Base-by-base conservation (phyloP, 805 yeast species). In the Candida jianshihensis region DNA sequence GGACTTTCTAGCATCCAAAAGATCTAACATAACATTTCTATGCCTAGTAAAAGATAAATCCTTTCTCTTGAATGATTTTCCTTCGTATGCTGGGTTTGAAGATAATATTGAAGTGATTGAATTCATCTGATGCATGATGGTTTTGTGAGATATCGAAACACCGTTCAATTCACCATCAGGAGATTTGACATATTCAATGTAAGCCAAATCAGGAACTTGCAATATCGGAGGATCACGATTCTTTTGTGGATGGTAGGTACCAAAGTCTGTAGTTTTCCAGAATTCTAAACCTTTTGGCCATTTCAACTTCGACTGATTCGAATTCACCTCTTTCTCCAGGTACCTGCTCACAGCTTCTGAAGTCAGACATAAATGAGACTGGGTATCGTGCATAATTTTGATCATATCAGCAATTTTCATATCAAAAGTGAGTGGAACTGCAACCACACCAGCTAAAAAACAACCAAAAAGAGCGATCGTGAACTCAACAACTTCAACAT, bases 131-230 rank as follows among this genome's bases (percentile, higher is more conserved):
- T 86, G 90, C 54, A 83, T 70, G 6, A 92, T 73, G 0, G 96
- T 88, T 40, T 86, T 68, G 56, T 92, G 97, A 18, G 92, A 83
- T 54, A 92, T 73, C 1, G 94, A 96, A 25, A 92, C 95, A 14
- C 99, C 99, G 39, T 96, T 69, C 25, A 88, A 61, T 45, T 89
- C 94, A 3, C 97, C 97, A 19, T 84, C 75, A 0, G 97, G 94
- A 2, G 94, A 82, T 47, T 89, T 74, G 1, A 92, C 77, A 53
- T 83, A 92, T 60, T 92, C 98, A 12, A 92, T 89, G 51, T 92
- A 92, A 0, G 97, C 96, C 40, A 92, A 63, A 51, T 86, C 94
- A 1, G 89, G 85, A 1, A 78, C 75, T 46, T 81, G 85, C 31
- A 78, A 60, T 0, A 83, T 75, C 1, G 89, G 86, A 2, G 71